These are phyloP conservation scores for Kodamaea restingae DNA, from an alignment of 805 yeast genomes.

Conservation along the genomic window DNA sequence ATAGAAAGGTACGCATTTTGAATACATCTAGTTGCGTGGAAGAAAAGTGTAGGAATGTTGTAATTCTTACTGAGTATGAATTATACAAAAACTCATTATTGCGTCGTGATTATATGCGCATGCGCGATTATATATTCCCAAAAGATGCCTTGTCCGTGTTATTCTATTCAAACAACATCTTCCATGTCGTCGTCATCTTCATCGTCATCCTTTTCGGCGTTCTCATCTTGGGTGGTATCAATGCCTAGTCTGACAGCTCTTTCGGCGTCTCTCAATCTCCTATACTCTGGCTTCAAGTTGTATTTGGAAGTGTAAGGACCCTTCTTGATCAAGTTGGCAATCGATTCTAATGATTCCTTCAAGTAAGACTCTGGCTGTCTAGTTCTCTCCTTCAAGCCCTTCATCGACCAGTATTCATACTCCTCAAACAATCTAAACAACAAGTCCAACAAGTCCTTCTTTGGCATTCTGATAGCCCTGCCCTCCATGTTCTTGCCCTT, in stretches of 20 bases:
- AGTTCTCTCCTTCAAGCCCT: conserved; percentile 89
- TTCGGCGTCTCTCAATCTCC: conserved; percentile 71
- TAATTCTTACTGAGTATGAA: too few species aligned
- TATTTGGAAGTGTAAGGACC: conserved; percentile 96
- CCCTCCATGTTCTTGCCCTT: conserved; percentile 60
- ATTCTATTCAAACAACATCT: conserved; percentile 47
- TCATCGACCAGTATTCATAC: conserved; percentile 94
- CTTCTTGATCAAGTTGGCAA: conserved; percentile 84
- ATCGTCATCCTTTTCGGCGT: conserved; percentile 52
- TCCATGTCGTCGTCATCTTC: conserved; percentile 71
- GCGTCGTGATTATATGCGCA: background rate
- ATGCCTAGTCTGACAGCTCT: conserved; percentile 60
- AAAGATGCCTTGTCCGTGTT: background rate
- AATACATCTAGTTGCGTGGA: conserved; percentile 2
- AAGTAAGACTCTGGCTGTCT: conserved; percentile 92
- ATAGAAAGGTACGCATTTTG: conserved; percentile 7
- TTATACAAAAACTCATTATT: too few species aligned
- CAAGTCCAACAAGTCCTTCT: conserved; percentile 83
- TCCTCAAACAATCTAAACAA: conserved; percentile 88
- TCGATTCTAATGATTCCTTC: conserved; percentile 84
- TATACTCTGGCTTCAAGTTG: conserved; percentile 85
- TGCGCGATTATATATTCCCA: background rate
- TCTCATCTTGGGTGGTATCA: conserved; percentile 40
- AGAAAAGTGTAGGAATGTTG: conserved; percentile 3
- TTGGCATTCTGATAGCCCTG: conserved; percentile 90